Base-by-base conservation (phyloP, 169 alveolate genomes). In the Cryptosporidium felis region DNA sequence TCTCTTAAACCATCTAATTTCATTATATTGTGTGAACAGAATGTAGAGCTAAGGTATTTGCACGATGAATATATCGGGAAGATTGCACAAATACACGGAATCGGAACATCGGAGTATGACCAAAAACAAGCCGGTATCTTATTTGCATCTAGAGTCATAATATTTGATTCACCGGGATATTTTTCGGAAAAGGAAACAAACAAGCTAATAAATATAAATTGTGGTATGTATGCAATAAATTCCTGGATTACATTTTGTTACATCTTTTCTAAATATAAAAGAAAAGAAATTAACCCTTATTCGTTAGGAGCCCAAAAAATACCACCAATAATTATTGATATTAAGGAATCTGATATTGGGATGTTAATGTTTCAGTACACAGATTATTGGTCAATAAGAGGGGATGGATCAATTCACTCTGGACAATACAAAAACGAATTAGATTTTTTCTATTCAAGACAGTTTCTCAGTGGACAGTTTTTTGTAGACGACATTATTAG, bases 391-490 rank as follows among this genome's bases (percentile, higher is more conserved):
- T 1, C 41, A 56, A 21, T 38, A 12, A 42, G 38, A 23, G 32
- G 21, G 1, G 41, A 40, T 42, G 38, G 80, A 6, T 23, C 80
- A 38, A n/a, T 12, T 38, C 23, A 63, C 53, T 40, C 60, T 38
- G 56, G 26, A 6, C 16, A 23, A 38, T 42, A 42, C 46, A 45
- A 42, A 30, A 23, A n/a, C 41, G 61, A 63, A 2, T 9, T 42
- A 12, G 61, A 63, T 42, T 63, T 63, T 63, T 45, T 63, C 26
- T 61, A 61, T 61, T 38, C 80, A 8, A 34, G 59, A 61, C 80
- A 61, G 26, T 61, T 61, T 40, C 56, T 61, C 0, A 61, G 80
- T 61, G 80, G 80, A 38, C 80, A 61, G 26, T 61, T 61, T 61
- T 61, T 61, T 61, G 60, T 61, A 38, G 80, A 61, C 9, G 42